Evolutionary conservation across 768 basidiomycete species (phyloP), one percentile per base, ranked within the genome.

Genomic region (Podaxis sp.): DNA sequence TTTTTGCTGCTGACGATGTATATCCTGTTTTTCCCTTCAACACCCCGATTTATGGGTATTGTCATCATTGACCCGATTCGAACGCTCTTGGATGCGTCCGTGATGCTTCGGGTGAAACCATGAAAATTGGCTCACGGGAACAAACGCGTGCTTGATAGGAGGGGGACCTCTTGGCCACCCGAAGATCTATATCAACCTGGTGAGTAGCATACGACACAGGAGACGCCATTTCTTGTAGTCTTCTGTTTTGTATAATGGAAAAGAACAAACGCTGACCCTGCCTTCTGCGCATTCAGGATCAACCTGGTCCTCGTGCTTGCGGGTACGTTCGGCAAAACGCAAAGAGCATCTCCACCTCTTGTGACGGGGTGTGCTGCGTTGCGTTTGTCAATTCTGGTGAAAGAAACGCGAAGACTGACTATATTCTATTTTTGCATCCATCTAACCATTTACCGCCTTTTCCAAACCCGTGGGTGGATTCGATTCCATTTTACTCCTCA

Each of bases 121-220:
- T 60, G 59, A 63, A 63, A 59, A 64, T 17, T 27, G 29, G 12
- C 27, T 46, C 50, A 43, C 38, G 54, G 54, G 37, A 24, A 55
- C 54, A 22, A 50, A 50, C 36, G 13, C 36, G 38, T 51, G 54
- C 27, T 50, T 24, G 61, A 60, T 72, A 98, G 96, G 96, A 76
- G 89, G 88, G 72, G 97, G 96, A 11, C 85, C 97, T 47, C 83
- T 99, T 29, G 97, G 97, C 24, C 97, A 99, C 73, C 97, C 97
- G 4, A 96, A 94, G 80, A 87, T 98, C 64, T 98, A 85, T 71
- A 94, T 99, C 74, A 98, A 98, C 79, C 74, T 99, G 72, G 95
- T 94, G 68, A 64, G 91, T 78, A 43, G 17, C 46, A 47, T 52
- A 56, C 37, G 61, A 46, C 17, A 7, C 24, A 57, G 49, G 29